Evolutionary conservation across 2,329 filamentous ascomycete species (phyloP).

Genomic region (Domatiomyces globalis): DNA sequence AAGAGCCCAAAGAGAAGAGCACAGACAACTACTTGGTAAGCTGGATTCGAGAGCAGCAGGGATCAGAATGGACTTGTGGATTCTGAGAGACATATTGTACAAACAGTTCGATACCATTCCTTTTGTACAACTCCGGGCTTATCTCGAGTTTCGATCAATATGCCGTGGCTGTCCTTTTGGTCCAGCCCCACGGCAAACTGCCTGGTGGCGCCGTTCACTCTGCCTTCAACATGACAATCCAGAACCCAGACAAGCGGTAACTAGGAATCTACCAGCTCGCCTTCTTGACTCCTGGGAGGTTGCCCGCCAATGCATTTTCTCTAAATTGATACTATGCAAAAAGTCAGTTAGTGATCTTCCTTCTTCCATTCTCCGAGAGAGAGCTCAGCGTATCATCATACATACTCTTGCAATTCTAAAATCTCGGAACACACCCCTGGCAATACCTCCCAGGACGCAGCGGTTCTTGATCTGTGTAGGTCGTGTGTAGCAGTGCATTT

Average conservation of each 20-base stretch:
- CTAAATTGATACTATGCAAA: slow-evolving; percentile 70
- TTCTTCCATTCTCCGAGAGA: not conserved
- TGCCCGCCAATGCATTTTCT: slow-evolving; percentile 70
- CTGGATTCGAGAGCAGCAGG: not conserved
- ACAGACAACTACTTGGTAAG: too few relatives aligned
- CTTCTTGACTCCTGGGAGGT: slow-evolving; percentile 84
- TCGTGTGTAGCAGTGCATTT: slow-evolving; percentile 94
- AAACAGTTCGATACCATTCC: not conserved
- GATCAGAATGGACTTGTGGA: not conserved
- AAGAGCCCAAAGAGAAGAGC: not conserved
- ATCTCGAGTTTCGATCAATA: not conserved
- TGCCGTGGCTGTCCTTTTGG: not conserved
- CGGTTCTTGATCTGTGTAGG: slow-evolving; percentile 88
- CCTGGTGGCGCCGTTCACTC: too few relatives aligned
- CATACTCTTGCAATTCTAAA: slow-evolving; percentile 85
- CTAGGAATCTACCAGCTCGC: slow-evolving; percentile 64
- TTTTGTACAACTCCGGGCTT: not conserved
- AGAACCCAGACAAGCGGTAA: not conserved
- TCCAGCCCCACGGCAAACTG: too few relatives aligned
- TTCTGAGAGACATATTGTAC: not conserved
- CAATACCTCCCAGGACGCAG: slow-evolving; percentile 83
- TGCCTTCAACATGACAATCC: not conserved
- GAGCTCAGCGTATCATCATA: slow-evolving; percentile 12
- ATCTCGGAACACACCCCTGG: slow-evolving; percentile 76
- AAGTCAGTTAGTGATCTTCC: not conserved